Conservation (phyloP, 257 asterid species). For the Rubia yunnanensis region DNA sequence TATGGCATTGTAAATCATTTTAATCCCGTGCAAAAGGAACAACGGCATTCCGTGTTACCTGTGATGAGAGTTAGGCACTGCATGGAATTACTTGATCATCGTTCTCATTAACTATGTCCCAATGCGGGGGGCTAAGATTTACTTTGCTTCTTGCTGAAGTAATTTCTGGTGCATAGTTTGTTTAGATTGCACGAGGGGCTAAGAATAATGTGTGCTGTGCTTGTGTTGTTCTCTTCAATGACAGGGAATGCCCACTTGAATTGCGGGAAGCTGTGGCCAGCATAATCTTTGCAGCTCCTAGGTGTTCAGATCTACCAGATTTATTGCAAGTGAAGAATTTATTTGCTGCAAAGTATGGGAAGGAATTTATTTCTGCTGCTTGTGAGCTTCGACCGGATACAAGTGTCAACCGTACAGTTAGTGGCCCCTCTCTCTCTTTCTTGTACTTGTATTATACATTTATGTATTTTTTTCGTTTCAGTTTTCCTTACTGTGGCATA, state of each 20-base stretch:
- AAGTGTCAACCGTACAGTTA: slow-evolving; percentile 93
- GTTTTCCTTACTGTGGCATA: too few species aligned
- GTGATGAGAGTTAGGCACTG: neutral
- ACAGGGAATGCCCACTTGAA: slow-evolving; percentile 86
- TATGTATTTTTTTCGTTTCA: neutral
- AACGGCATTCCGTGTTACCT: neutral
- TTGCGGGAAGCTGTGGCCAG: slow-evolving; percentile 87
- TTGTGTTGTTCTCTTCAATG: slow-evolving; percentile 9
- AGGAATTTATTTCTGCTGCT: slow-evolving; percentile 87
- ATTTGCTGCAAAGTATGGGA: slow-evolving; percentile 79
- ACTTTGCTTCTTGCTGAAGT: too few species aligned
- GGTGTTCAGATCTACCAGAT: slow-evolving; percentile 95
- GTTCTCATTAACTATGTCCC: neutral
- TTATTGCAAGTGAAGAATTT: slow-evolving; percentile 64
- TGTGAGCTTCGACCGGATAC: slow-evolving; percentile 94
- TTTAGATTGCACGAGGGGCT: too few species aligned
- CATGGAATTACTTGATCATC: neutral
- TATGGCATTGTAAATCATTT: neutral
- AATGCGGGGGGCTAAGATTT: too few species aligned
- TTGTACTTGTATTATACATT: too few species aligned
- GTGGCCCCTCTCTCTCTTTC: slow-evolving; percentile 8
- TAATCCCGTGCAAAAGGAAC: neutral
- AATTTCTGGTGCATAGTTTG: neutral
- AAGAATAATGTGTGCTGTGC: neutral
- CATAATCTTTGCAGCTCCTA: slow-evolving; percentile 87